Percentiles rank a stretch among this genome's conserved stretches.
These are phyloP conservation scores for Ogataea zsoltii DNA, from an alignment of 805 yeast species.

Conservation along the genomic window DNA sequence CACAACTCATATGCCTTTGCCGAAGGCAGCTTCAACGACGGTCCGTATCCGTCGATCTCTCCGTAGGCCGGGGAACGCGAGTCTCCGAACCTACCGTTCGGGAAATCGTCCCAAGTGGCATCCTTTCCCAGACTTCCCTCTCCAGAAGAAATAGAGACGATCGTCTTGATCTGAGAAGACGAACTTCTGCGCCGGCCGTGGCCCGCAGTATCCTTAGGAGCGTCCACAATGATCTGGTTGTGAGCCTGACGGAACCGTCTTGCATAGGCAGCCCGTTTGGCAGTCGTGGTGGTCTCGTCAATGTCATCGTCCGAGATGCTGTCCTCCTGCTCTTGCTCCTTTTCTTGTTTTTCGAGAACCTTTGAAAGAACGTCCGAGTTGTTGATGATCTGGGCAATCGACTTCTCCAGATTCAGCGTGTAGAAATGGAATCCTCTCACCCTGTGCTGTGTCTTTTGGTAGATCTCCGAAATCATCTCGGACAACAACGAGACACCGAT, in stretches of 20 bases:
- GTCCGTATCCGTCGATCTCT: slow-evolving; percentile 97
- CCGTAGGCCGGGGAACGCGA: slow-evolving; percentile 96
- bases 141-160: slow-evolving; percentile 80
- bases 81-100: slow-evolving; percentile 94
- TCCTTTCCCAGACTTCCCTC: slow-evolving; percentile 82
- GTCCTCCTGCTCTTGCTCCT: slow-evolving; percentile 29
- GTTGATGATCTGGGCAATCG: slow-evolving; percentile 82
- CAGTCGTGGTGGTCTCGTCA: slow-evolving; percentile 26
- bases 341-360: slow-evolving; percentile 41
- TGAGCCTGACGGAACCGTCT: slow-evolving; percentile 32
- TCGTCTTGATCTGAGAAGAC: slow-evolving; percentile 48
- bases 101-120: slow-evolving; percentile 97
- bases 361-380: slow-evolving; percentile 54
- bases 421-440: slow-evolving; percentile 90
- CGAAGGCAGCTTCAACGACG: slow-evolving; percentile 74
- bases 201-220: slow-evolving; percentile 12
- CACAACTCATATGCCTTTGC: slow-evolving; percentile 69
- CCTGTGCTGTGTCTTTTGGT: slow-evolving; percentile 51
- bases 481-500: slow-evolving; percentile 77
- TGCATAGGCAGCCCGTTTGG: slow-evolving; percentile 40
- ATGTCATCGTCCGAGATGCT: slow-evolving; percentile 36
- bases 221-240: slow-evolving; percentile 33
- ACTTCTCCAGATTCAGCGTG: slow-evolving; percentile 87
- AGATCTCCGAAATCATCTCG: slow-evolving; percentile 61
- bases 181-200: slow-evolving; percentile 14